Evolutionary conservation across 345 rosid genomes (phyloP), one percentile per base, ranked within the genome.

Genomic region (Eucalyptus cladocalyx): DNA sequence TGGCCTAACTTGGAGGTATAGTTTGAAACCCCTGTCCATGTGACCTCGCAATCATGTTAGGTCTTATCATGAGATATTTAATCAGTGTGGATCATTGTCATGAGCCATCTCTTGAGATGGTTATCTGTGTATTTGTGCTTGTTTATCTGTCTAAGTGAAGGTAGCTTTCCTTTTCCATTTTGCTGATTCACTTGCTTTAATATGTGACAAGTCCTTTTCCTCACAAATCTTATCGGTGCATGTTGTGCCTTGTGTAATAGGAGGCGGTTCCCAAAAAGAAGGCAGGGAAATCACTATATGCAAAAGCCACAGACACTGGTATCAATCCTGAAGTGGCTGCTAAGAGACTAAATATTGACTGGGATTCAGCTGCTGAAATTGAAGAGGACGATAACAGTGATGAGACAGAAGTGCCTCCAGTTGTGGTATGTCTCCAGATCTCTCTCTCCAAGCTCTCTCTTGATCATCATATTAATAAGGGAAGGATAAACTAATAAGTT

Each of bases 1-100:
- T 97, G 99, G 99, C 99, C 99, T 86, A 97, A 97, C 89, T 89
- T 97, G 90, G 99, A 97, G 98, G 99, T 97, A 94, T 56, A 67
- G 37, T 87, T 54, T 62, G 47, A 67, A 47, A 67, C 3, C 40
- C 80, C 12, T 7, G 28, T 86, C 43, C 28, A n/a, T 43, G 2
- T 86, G 43, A 49, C 30, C 65, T 47, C 45, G 34, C 81, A 72
- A 19, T 72, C 14, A 19, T 34, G 24, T 72, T 34, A 34, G 81
- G 81, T 72, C 40, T 34, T 72, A 72, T 34, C 81, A 72, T 72
- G 81, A 19, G 81, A 72, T 72, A 37, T 37, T 34, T 34, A 72
- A 72, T 72, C 43, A 72, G 18, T 72, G 43, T 72, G 81, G 43
- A 18, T 21, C 81, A 18, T 40, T 43, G 9, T 40, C 85, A 76